Percentiles rank a stretch among this genome's conserved stretches.
These are phyloP conservation scores for Fusarium miscanthi DNA, from an alignment of 2,329 filamentous ascomycete genomes.

Conservation along the genomic window DNA sequence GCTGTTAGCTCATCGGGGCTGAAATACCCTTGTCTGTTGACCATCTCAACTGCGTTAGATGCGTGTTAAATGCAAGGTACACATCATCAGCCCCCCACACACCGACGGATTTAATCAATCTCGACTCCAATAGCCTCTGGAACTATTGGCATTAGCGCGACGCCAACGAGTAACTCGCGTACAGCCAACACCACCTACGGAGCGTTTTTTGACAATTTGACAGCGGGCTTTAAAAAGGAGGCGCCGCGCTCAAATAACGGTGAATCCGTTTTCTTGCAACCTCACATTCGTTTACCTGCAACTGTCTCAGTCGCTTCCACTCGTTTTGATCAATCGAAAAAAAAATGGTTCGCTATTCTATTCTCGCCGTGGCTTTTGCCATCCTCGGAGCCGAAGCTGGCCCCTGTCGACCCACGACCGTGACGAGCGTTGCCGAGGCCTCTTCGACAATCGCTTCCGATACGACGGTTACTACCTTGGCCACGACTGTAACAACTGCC, in stretches of 20 bases:
- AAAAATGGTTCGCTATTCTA: not conserved
- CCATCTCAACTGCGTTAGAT: not conserved
- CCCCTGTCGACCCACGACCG: not conserved
- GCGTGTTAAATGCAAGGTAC: not conserved
- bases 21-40: not conserved
- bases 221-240: not conserved
- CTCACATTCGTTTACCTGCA: not conserved
- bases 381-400: constrained; percentile 1
- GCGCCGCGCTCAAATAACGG: not conserved
- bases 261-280: not conserved
- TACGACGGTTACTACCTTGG: not conserved
- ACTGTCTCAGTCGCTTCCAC: not conserved
- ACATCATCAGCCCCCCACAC: not conserved
- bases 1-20: not conserved
- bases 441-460: not conserved
- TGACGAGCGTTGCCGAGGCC: not conserved
- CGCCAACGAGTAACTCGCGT: not conserved
- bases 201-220: not conserved
- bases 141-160: not conserved
- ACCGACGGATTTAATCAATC: not conserved
- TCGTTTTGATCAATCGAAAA: not conserved
- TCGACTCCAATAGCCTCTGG: not conserved
- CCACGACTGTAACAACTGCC: not conserved
- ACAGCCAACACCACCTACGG: not conserved
- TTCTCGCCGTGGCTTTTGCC: not conserved